Conservation (phyloP, 164 flowering plant species). For the grape (Vitis vinifera) region DNA sequence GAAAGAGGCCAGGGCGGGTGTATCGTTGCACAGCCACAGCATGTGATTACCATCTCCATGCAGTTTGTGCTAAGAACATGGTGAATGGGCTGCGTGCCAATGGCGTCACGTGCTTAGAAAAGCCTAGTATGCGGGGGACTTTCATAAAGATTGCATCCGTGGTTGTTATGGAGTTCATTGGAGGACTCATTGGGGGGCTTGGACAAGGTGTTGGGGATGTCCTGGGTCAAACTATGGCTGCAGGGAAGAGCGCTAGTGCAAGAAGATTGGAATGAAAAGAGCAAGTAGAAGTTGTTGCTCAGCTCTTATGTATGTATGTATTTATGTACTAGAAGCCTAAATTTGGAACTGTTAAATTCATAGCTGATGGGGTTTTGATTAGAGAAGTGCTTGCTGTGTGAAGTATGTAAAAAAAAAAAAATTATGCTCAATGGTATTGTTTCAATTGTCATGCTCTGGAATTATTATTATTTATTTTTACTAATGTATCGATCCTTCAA, state of each 20-base stretch:
- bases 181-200: slow-evolving; percentile 66
- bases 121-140: slow-evolving; percentile 45
- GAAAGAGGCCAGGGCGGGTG: slow-evolving; percentile 50
- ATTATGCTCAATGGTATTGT: too few relatives aligned
- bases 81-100: slow-evolving; percentile 60
- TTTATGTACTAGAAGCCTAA: too few relatives aligned
- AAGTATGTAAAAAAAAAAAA: too few relatives aligned
- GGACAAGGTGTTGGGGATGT: slow-evolving; percentile 77
- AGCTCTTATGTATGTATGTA: too few relatives aligned
- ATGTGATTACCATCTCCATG: slow-evolving; percentile 73
- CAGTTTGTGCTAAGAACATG: slow-evolving; percentile 74
- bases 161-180: slow-evolving; percentile 56
- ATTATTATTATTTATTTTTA: too few relatives aligned
- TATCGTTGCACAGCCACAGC: slow-evolving; percentile 43
- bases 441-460: too few relatives aligned
- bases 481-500: too few relatives aligned
- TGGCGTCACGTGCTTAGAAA: slow-evolving; percentile 37
- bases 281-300: too few relatives aligned
- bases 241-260: slow-evolving; percentile 15
- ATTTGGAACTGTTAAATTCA: too few relatives aligned
- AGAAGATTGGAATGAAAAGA: background rate
- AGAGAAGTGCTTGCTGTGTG: too few relatives aligned
- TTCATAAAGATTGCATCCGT: slow-evolving; percentile 63
- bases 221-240: slow-evolving; percentile 38
- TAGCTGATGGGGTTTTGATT: too few relatives aligned